phyloP scores from a whole-genome alignment of 2,329 filamentous ascomycete species.

The Aspergillus hortae region DNA sequence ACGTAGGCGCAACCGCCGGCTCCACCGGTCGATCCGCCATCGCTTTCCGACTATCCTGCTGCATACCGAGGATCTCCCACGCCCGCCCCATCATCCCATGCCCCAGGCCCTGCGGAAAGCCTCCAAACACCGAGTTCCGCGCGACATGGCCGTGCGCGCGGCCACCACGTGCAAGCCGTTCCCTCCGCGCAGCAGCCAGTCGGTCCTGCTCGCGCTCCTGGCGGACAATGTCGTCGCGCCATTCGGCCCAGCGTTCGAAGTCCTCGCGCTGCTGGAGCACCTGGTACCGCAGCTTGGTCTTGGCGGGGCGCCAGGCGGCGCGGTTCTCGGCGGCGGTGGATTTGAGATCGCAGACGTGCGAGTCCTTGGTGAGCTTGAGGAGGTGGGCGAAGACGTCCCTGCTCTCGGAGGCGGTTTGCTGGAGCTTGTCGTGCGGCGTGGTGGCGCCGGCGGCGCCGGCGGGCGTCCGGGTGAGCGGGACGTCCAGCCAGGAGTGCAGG shows the following conservation, averaged over 20 bases:
- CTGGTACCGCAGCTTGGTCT: conserved; percentile 42
- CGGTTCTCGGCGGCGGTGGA: conserved; percentile 28
- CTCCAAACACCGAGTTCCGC: conserved; percentile 25
- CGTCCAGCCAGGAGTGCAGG: conserved; percentile 43
- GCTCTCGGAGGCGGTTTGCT: conserved; percentile 38
- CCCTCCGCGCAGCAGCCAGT: conserved; percentile 30
- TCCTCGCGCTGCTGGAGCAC: conserved; percentile 44
- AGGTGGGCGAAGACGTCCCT: conserved; percentile 41
- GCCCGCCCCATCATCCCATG: conserved; percentile 41
- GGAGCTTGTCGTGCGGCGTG: conserved; percentile 28
- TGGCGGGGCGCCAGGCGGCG: conserved; percentile 39
- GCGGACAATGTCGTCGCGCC: conserved; percentile 39
- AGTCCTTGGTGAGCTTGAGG: conserved; percentile 41
- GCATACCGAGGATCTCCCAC: conserved; percentile 41
- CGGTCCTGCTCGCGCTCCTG: conserved; percentile 36
- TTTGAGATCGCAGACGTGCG: conserved; percentile 38
- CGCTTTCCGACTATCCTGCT: conserved; percentile 27
- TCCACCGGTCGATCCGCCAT: conserved; percentile 13
- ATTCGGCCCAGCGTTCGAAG: conserved; percentile 45
- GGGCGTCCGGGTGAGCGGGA: conserved; percentile 29
- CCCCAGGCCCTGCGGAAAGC: conserved; percentile 30
- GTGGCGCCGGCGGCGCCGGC: conserved; percentile 12
- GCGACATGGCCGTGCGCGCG: conserved; percentile 24
- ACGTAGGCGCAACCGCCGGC: conserved; percentile 11
- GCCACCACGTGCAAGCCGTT: conserved; percentile 23